phyloP scores from a whole-genome alignment of 331 rosid genomes.

The Phaseolus coccineus region DNA sequence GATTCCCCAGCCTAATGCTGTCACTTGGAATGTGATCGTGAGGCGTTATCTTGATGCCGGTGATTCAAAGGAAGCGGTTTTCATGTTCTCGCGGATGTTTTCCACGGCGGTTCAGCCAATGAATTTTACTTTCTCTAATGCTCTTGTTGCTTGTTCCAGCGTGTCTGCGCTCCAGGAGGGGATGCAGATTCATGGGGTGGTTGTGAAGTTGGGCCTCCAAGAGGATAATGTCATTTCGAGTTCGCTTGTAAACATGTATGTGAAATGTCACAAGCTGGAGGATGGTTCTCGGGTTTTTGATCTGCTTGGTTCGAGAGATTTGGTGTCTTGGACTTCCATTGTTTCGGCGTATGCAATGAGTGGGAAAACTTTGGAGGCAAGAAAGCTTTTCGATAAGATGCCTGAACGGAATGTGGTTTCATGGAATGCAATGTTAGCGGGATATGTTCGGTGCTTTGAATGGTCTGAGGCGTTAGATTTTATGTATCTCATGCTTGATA shows the following conservation, averaged over 20 bases:
- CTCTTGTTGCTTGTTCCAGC: slow-evolving; percentile 69
- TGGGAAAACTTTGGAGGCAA: slow-evolving; percentile 64
- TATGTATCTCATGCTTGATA: slow-evolving; percentile 56
- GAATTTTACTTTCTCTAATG: slow-evolving; percentile 68
- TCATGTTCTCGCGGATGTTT: slow-evolving; percentile 66
- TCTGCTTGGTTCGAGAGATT: slow-evolving; percentile 59
- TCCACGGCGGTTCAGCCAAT: slow-evolving; percentile 48
- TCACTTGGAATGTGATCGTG: slow-evolving; percentile 85
- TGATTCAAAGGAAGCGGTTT: slow-evolving; percentile 59
- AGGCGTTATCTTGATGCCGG: slow-evolving; percentile 72
- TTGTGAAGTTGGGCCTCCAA: slow-evolving; percentile 58
- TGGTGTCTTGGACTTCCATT: slow-evolving; percentile 80
- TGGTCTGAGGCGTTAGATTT: slow-evolving; percentile 68
- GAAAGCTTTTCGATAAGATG: slow-evolving; percentile 70
- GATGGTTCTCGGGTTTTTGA: slow-evolving; percentile 60
- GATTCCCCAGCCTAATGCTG: slow-evolving; percentile 63
- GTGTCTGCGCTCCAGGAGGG: slow-evolving; percentile 62
- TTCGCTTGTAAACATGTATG: slow-evolving; percentile 72
- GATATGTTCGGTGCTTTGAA: slow-evolving; percentile 53
- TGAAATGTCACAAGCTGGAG: slow-evolving; percentile 65
- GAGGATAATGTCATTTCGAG: slow-evolving; percentile 64
- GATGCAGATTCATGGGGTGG: slow-evolving; percentile 70
- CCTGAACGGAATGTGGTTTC: slow-evolving; percentile 73
- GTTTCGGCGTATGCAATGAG: slow-evolving; percentile 67
- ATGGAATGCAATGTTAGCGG: slow-evolving; percentile 88